phyloP scores from a whole-genome alignment of 2,329 filamentous ascomycete genomes.

The Cladosporium sp. region DNA sequence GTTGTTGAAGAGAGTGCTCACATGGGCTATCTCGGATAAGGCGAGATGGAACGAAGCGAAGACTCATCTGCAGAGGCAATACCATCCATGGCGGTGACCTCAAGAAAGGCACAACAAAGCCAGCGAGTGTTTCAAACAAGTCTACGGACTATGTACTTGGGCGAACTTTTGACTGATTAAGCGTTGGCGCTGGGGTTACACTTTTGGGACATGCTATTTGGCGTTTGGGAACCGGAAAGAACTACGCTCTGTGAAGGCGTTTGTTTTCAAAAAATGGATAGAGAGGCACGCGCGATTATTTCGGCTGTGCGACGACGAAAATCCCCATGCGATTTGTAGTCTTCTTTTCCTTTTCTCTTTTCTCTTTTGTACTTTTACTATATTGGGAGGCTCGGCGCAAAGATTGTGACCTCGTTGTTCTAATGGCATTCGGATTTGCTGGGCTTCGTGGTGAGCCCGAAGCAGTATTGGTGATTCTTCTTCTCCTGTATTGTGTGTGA shows the following conservation, averaged over 20 bases:
- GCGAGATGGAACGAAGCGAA: background rate
- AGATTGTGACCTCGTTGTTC: background rate
- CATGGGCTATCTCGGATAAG: conserved; percentile 10
- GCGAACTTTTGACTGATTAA: conserved; percentile 19
- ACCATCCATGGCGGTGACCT: background rate
- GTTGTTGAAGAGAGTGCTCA: background rate
- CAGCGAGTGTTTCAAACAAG: background rate
- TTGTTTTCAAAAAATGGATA: background rate
- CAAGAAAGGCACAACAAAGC: background rate
- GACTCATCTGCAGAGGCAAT: background rate
- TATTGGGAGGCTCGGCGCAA: background rate
- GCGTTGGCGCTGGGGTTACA: conserved; percentile 29
- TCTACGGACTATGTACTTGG: too few relatives aligned
- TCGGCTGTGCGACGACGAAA: background rate
- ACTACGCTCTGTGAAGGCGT: background rate
- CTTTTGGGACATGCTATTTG: background rate
- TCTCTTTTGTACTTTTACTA: background rate
- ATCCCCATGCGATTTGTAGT: background rate
- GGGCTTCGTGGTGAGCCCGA: background rate
- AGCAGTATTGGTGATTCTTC: background rate
- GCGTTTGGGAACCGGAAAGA: background rate
- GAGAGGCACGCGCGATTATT: background rate
- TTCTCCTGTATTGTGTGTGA: background rate
- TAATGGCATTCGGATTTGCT: background rate
- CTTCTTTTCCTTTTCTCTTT: background rate